phyloP scores from a whole-genome alignment of 257 asterid genomes.

The Misopates orontium region DNA sequence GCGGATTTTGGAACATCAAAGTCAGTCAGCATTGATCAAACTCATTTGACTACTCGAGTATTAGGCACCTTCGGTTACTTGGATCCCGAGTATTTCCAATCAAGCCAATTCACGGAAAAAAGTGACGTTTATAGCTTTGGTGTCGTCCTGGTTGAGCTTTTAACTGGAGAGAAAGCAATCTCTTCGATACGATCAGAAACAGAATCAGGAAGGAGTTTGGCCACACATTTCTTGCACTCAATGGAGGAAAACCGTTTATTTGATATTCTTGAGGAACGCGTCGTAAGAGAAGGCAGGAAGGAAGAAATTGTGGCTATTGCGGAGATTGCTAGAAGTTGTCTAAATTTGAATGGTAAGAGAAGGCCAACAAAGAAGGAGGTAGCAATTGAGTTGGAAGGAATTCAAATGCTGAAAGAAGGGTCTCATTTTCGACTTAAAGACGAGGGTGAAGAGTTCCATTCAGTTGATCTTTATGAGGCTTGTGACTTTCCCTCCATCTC shows the following conservation, averaged over 20 bases:
- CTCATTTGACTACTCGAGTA: constrained; percentile 42
- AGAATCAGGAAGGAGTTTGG: constrained; percentile 34
- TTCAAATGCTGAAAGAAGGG: constrained; percentile 19
- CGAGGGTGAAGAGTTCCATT: constrained; percentile 1
- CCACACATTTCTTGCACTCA: constrained; percentile 34
- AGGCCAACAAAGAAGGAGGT: constrained; percentile 53
- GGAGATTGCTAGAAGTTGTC: constrained; percentile 36
- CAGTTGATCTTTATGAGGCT: constrained; percentile 18
- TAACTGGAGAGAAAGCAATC: constrained; percentile 39
- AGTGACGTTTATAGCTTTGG: constrained; percentile 49
- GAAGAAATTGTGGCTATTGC: constrained; percentile 37
- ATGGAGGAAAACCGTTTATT: constrained; percentile 35
- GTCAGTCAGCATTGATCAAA: constrained; percentile 31
- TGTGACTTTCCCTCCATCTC: constrained; percentile 20
- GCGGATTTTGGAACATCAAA: constrained; percentile 43
- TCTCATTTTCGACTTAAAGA: not conserved
- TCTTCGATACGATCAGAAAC: constrained; percentile 29
- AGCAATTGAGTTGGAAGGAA: constrained; percentile 35
- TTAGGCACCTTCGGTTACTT: constrained; percentile 47
- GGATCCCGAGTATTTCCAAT: constrained; percentile 49
- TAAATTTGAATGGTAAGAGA: constrained; percentile 39
- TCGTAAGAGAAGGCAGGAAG: constrained; percentile 26
- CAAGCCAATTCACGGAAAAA: constrained; percentile 43
- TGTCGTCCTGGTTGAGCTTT: constrained; percentile 41
- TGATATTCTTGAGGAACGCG: constrained; percentile 39